A percentile compares a stretch with the other conserved stretches of the same genome.
Conservation (phyloP, 495 filamentous ascomycete species). For the Trypethelium eluteriae region DNA sequence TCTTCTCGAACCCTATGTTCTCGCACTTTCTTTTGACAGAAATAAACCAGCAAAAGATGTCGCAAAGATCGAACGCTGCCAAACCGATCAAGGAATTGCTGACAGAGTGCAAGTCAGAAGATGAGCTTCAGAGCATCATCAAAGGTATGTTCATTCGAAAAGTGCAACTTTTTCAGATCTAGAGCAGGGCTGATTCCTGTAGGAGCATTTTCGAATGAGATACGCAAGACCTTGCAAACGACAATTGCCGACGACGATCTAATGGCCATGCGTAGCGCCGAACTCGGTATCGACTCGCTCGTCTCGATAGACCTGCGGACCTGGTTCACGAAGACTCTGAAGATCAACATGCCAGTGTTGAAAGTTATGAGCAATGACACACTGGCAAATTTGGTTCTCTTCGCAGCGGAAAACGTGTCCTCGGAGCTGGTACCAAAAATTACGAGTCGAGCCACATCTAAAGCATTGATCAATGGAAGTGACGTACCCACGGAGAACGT, state of each 20-base stretch:
- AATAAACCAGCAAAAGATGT: not conserved
- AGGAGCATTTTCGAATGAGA: not conserved
- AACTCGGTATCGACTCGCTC: conserved; percentile 12
- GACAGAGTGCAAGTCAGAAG: not conserved
- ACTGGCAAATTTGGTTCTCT: conserved; percentile 29
- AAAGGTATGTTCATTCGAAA: not conserved
- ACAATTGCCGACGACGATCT: not conserved
- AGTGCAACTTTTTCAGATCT: not conserved
- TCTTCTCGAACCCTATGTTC: not conserved
- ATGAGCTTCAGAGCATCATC: not conserved
- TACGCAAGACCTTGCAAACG: not conserved
- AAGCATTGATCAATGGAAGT: not conserved
- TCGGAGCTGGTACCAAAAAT: not conserved
- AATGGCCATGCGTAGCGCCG: not conserved
- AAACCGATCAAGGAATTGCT: not conserved
- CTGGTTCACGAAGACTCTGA: conserved; percentile 5
- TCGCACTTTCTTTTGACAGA: not conserved
- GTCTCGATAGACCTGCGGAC: not conserved
- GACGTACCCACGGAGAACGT: not conserved
- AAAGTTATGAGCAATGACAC: not conserved
- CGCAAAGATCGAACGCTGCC: not conserved
- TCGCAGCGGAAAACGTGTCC: conserved; percentile 14
- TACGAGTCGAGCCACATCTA: not conserved
- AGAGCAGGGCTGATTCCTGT: not conserved
- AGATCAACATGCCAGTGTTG: conserved; percentile 7